phyloP scores from a whole-genome alignment of 2,329 filamentous ascomycete species.

The Massarina eburnea region DNA sequence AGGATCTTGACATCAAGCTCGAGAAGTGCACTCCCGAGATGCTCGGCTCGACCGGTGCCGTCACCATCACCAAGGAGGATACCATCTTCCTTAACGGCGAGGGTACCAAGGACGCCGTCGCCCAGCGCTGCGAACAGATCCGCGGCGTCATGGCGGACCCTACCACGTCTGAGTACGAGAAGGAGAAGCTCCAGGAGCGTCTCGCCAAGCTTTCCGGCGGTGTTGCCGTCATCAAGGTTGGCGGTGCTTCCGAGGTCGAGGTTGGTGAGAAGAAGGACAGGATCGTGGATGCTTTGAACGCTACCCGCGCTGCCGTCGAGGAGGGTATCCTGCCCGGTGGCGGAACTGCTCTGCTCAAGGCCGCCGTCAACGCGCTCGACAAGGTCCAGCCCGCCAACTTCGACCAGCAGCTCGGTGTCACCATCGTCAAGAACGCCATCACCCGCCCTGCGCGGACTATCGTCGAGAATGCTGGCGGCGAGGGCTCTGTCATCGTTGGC shows the following conservation, averaged over 20 bases:
- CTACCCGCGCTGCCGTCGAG: constrained; percentile 96
- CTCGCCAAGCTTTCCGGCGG: constrained; percentile 98
- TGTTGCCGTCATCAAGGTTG: constrained; percentile 99
- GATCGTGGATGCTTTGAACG: constrained; percentile 97
- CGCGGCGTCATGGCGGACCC: constrained; percentile 94
- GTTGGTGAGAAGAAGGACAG: constrained; percentile 99
- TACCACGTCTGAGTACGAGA: constrained; percentile 97
- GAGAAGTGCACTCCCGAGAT: constrained; percentile 96
- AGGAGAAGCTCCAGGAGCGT: constrained; percentile 99
- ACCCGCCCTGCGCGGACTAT: constrained; percentile 92
- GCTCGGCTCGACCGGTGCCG: constrained; percentile 95
- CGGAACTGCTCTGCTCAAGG: constrained; percentile 97
- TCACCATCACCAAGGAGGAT: constrained; percentile 99
- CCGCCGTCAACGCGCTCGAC: constrained; percentile 81
- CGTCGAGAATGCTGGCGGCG: constrained; percentile 94
- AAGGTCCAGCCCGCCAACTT: constrained; percentile 91
- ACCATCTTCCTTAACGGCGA: constrained; percentile 98
- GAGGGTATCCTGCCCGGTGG: constrained; percentile 98
- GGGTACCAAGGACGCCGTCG: constrained; percentile 88
- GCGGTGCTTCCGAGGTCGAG: constrained; percentile 95
- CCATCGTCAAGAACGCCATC: constrained; percentile 97
- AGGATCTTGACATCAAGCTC: constrained; percentile 98
- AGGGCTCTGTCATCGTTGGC: constrained; percentile 94
- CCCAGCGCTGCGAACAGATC: constrained; percentile 98
- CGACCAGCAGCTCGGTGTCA: constrained; percentile 97